A percentile compares a stretch with the other conserved stretches of the same genome.
phyloP scores from a whole-genome alignment of 768 basidiomycete species.

The Agrocybe pediades region DNA sequence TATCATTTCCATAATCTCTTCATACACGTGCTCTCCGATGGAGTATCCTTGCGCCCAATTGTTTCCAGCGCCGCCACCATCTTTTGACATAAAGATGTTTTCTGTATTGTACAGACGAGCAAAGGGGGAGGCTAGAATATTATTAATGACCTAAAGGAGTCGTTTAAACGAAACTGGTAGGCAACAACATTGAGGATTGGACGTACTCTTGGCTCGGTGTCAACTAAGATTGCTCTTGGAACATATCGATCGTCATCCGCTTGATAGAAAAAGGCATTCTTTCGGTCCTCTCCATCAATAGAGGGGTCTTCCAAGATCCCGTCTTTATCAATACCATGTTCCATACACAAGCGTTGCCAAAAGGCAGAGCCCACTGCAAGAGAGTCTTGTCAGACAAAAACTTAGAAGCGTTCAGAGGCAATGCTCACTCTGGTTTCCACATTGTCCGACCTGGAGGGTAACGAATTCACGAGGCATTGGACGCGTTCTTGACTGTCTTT shows the following conservation, averaged over 20 bases:
- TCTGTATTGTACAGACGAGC: slow-evolving; percentile 95
- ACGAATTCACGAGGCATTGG: slow-evolving; percentile 15
- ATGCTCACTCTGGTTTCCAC: slow-evolving; percentile 84
- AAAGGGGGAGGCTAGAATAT: slow-evolving; percentile 86
- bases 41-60: slow-evolving; percentile 98
- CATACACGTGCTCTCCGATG: slow-evolving; percentile 68
- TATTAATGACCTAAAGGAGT: slow-evolving; percentile 83
- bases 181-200: background rate
- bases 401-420: slow-evolving; percentile 11
- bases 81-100: slow-evolving; percentile 94
- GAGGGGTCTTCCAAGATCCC: slow-evolving; percentile 98
- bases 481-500: background rate
- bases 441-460: slow-evolving; percentile 68
- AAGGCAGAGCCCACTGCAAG: slow-evolving; percentile 90
- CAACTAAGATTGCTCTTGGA: slow-evolving; percentile 93
- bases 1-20: slow-evolving; percentile 17
- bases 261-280: slow-evolving; percentile 99
- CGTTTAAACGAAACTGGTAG: slow-evolving; percentile 1
- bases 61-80: slow-evolving; percentile 98
- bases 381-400: slow-evolving; percentile 3
- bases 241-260: slow-evolving; percentile 99
- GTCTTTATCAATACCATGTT: slow-evolving; percentile 96
- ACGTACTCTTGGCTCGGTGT: slow-evolving; percentile 92
- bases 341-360: slow-evolving; percentile 98
- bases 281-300: slow-evolving; percentile 91